A percentile compares a stretch with the other conserved stretches of the same genome.
phyloP scores from a whole-genome alignment of 768 basidiomycete genomes.

The Suillus occidentalis region DNA sequence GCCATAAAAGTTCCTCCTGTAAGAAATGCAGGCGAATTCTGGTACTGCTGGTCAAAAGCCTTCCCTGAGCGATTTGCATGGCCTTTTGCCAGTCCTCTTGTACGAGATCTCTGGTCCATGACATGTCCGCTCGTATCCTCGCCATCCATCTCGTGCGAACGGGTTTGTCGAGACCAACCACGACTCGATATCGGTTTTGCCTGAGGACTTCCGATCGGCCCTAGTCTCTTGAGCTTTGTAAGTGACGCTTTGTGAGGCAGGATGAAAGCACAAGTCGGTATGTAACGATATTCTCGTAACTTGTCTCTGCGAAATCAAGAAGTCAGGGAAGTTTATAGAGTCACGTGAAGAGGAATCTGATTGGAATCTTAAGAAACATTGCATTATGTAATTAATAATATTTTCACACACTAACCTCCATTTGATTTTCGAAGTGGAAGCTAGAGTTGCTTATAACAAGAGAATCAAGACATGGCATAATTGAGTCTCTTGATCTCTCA shows the following conservation, averaged over 20 bases:
- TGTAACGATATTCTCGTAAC: not conserved
- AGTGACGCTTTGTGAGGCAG: conserved; percentile 39
- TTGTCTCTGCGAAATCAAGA: not conserved
- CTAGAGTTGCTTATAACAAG: conserved; percentile 9
- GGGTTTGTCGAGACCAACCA: conserved; percentile 58
- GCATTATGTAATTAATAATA: not conserved
- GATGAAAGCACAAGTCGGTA: conserved; percentile 21
- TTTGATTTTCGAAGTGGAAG: conserved; percentile 10
- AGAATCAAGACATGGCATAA: conserved; percentile 2
- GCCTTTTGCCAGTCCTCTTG: conserved; percentile 56
- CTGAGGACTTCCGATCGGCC: conserved; percentile 28
- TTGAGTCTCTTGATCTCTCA: conserved; percentile 9
- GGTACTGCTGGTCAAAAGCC: conserved; percentile 52
- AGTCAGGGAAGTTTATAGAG: not conserved
- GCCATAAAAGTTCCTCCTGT: conserved; percentile 55
- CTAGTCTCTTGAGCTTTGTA: conserved; percentile 53
- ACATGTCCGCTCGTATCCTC: conserved; percentile 18
- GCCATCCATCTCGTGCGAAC: conserved; percentile 32
- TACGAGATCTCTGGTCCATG: conserved; percentile 57
- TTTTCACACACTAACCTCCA: conserved; percentile 15
- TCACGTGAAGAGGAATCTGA: conserved; percentile 1
- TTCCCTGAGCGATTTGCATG: conserved; percentile 51
- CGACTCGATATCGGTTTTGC: conserved; percentile 56
- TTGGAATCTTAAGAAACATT: not conserved
- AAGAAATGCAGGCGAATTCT: conserved; percentile 59